Percentiles rank a stretch among this genome's conserved stretches.
Conservation (phyloP, 306 rosid species). For the Hippophae rhamnoides region DNA sequence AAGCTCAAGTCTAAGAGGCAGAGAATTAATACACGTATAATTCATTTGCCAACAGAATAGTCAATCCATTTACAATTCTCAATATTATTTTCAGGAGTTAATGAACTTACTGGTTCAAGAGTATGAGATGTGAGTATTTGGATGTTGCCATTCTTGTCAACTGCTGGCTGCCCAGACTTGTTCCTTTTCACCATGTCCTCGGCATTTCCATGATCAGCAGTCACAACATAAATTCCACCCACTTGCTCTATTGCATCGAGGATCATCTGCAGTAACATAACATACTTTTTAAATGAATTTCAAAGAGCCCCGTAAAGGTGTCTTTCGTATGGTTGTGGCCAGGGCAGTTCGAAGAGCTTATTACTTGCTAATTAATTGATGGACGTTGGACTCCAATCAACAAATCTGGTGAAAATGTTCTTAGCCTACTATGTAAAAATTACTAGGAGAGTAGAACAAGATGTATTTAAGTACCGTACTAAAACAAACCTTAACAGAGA, state of each 20-base stretch:
- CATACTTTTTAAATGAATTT: neutral
- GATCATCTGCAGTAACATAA: conserved; percentile 51
- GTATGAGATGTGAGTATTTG: conserved; percentile 97
- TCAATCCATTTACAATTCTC: neutral
- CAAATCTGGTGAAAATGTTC: too few species aligned
- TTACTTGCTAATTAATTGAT: too few species aligned
- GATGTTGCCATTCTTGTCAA: conserved; percentile 75
- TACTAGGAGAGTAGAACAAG: too few species aligned
- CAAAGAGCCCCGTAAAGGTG: neutral
- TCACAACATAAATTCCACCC: conserved; percentile 93
- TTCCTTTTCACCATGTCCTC: conserved; percentile 98
- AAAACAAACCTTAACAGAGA: too few species aligned
- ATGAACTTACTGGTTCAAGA: conserved; percentile 74
- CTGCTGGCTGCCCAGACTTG: conserved; percentile 66
- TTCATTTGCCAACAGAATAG: neutral
- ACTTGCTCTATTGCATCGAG: conserved; percentile 86
- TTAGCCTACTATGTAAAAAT: too few species aligned
- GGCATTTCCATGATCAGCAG: conserved; percentile 98
- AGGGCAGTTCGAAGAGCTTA: too few species aligned
- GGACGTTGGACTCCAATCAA: too few species aligned
- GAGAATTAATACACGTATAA: neutral
- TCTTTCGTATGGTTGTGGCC: neutral
- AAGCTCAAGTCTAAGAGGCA: neutral
- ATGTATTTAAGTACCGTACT: too few species aligned
- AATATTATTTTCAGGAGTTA: neutral